phyloP scores from a whole-genome alignment of 805 yeast genomes.

The Metschnikowia amazonensis region DNA sequence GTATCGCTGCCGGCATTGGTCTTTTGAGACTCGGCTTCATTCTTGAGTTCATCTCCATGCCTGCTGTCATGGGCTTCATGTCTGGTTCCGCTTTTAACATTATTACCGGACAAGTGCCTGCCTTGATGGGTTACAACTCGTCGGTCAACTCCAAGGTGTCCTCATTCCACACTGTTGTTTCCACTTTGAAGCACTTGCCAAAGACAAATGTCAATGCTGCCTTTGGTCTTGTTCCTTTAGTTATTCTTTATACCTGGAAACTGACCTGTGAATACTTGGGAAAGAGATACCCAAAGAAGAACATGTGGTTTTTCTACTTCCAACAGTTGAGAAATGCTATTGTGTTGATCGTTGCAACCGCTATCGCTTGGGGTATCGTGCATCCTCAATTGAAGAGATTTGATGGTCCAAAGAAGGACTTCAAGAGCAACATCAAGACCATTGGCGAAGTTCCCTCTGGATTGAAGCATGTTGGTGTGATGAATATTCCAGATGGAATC shows the following conservation, averaged over 20 bases:
- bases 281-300: conserved; percentile 57
- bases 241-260: conserved; percentile 71
- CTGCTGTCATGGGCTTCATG: conserved; percentile 94
- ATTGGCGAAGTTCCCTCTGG: conserved; percentile 84
- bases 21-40: conserved; percentile 80
- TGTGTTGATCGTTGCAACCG: conserved; percentile 75
- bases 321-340: conserved; percentile 80
- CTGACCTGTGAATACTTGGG: conserved; percentile 57
- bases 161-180: conserved; percentile 65
- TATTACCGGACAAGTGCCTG: conserved; percentile 82
- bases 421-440: conserved; percentile 50
- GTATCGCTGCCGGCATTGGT: conserved; percentile 79
- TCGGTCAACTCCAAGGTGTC: conserved; percentile 68
- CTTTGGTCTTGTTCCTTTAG: conserved; percentile 74
- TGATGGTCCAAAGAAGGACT: conserved; percentile 29
- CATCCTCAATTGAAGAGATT: conserved; percentile 39
- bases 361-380: conserved; percentile 75
- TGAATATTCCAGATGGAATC: conserved; percentile 59
- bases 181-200: conserved; percentile 68
- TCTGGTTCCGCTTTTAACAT: conserved; percentile 89
- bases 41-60: conserved; percentile 82
- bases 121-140: conserved; percentile 68
- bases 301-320: conserved; percentile 59
- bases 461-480: conserved; percentile 68
- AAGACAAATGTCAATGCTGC: conserved; percentile 78